phyloP scores from a whole-genome alignment of 169 alveolate genomes.

The Eimeria falciformis region DNA sequence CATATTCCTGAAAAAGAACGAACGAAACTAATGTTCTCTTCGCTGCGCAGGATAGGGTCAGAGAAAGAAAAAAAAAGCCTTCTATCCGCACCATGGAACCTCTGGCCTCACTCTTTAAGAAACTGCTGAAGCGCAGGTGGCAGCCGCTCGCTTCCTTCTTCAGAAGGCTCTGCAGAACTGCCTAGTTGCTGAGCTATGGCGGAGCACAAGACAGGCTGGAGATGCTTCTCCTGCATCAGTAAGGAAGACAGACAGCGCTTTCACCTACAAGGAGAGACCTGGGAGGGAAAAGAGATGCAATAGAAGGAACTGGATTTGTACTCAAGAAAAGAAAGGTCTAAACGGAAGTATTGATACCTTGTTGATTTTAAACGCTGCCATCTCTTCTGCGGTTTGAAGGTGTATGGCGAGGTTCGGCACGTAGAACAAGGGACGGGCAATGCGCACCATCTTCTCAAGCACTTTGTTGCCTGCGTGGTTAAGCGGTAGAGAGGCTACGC shows the following conservation, averaged over 20 bases:
- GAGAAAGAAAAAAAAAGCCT: too few relatives aligned
- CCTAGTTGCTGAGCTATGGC: slow-evolving; percentile 54
- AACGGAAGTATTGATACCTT: background rate
- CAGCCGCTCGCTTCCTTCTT: background rate
- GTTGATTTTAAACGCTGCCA: slow-evolving; percentile 86
- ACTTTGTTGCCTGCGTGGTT: slow-evolving; percentile 24
- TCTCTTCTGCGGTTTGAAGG: slow-evolving; percentile 90
- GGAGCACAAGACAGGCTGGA: slow-evolving; percentile 90
- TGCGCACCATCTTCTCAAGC: slow-evolving; percentile 82
- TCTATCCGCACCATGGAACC: too few relatives aligned
- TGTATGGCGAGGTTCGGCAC: slow-evolving; percentile 96
- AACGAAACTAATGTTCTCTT: too few relatives aligned
- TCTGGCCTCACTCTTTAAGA: slow-evolving; percentile 32
- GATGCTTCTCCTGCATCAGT: slow-evolving; percentile 85
- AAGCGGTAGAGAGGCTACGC: too few relatives aligned
- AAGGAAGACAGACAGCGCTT: background rate
- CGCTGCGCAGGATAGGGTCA: too few relatives aligned
- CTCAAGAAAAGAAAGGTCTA: too few relatives aligned
- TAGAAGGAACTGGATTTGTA: too few relatives aligned
- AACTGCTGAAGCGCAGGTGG: slow-evolving; percentile 54
- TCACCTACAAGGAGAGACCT: too few relatives aligned
- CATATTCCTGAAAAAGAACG: background rate
- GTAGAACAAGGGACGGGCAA: slow-evolving; percentile 90
- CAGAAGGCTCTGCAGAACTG: background rate
- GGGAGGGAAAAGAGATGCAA: too few relatives aligned